Evolutionary conservation across 495 filamentous ascomycete genomes (phyloP).

Genomic region (Neurospora discreta): DNA sequence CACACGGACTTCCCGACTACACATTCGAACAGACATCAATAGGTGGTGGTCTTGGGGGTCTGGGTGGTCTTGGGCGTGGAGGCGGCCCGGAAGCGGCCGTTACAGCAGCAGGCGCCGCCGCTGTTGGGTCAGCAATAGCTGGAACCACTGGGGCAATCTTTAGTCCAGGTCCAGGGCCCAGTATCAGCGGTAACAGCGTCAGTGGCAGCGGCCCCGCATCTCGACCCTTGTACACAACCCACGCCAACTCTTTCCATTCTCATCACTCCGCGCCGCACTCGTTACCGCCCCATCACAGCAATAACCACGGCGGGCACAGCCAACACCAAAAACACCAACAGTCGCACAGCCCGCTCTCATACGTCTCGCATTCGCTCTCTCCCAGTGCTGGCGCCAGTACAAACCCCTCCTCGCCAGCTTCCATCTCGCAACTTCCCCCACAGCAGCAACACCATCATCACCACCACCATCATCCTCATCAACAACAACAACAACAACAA

Average conservation of each 20-base stretch:
- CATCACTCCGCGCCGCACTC: slow-evolving; percentile 1
- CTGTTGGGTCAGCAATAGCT: background rate
- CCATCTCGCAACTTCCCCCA: slow-evolving; percentile 6
- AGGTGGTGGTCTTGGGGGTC: slow-evolving; percentile 5
- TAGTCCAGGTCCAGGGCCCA: slow-evolving; percentile 11
- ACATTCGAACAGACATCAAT: slow-evolving; percentile 32
- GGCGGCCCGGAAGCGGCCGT: slow-evolving; percentile 3
- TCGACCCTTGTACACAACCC: slow-evolving; percentile 13
- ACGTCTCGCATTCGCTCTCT: background rate
- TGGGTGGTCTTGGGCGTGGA: background rate
- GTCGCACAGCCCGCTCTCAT: background rate
- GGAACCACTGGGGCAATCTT: slow-evolving; percentile 17
- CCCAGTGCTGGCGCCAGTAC: background rate
- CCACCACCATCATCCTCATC: no score
- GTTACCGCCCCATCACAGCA: background rate
- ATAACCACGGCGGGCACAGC: background rate
- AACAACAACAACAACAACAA: background rate
- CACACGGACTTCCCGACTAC: slow-evolving; percentile 32
- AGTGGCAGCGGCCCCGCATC: slow-evolving; percentile 22
- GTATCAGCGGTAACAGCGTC: slow-evolving; percentile 19
- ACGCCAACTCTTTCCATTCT: slow-evolving; percentile 4
- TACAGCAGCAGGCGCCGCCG: background rate
- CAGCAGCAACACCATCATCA: background rate
- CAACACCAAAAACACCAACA: slow-evolving; percentile 11
- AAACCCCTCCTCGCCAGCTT: slow-evolving; percentile 1